These are phyloP conservation scores for Colletotrichum cereale DNA, from an alignment of 2,329 filamentous ascomycete genomes.

Conservation along the genomic window DNA sequence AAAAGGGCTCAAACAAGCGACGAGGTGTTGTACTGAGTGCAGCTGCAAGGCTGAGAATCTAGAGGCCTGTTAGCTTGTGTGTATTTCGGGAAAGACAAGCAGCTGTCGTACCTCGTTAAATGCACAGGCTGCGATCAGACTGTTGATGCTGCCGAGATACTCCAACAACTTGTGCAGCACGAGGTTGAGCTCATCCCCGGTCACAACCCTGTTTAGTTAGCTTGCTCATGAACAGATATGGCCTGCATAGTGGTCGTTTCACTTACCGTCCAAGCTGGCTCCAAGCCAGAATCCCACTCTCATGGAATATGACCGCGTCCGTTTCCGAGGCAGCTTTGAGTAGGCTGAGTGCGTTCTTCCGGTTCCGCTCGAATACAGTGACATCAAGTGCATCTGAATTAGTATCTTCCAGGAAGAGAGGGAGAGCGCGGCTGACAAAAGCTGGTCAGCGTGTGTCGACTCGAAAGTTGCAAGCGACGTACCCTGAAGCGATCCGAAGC, in stretches of 20 bases:
- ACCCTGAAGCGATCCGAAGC: conserved; percentile 84
- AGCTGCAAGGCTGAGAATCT: conserved; percentile 78
- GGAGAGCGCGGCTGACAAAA: conserved; percentile 68
- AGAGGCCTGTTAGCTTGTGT: background rate
- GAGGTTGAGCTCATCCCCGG: conserved; percentile 87
- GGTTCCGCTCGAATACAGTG: conserved; percentile 70
- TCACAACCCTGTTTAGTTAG: conserved; percentile 66
- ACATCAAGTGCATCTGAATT: conserved; percentile 49
- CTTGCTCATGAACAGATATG: conserved; percentile 15
- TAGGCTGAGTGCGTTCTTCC: conserved; percentile 76
- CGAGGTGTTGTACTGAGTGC: conserved; percentile 71
- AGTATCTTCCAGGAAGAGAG: conserved; percentile 70
- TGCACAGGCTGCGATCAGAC: conserved; percentile 82
- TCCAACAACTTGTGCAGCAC: conserved; percentile 87
- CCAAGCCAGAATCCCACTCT: conserved; percentile 88
- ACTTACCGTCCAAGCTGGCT: conserved; percentile 81
- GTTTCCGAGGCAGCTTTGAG: conserved; percentile 80
- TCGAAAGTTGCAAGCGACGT: conserved; percentile 45
- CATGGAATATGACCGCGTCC: conserved; percentile 75
- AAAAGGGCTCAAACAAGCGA: conserved; percentile 86
- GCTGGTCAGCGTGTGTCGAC: conserved; percentile 40
- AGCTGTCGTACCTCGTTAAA: conserved; percentile 76
- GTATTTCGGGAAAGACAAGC: conserved; percentile 11
- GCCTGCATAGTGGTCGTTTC: background rate
- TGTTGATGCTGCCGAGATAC: conserved; percentile 87